Percentiles rank a stretch among this genome's conserved stretches.
These are phyloP conservation scores for Agaricus blazei DNA, from an alignment of 768 basidiomycete genomes.

Conservation along the genomic window DNA sequence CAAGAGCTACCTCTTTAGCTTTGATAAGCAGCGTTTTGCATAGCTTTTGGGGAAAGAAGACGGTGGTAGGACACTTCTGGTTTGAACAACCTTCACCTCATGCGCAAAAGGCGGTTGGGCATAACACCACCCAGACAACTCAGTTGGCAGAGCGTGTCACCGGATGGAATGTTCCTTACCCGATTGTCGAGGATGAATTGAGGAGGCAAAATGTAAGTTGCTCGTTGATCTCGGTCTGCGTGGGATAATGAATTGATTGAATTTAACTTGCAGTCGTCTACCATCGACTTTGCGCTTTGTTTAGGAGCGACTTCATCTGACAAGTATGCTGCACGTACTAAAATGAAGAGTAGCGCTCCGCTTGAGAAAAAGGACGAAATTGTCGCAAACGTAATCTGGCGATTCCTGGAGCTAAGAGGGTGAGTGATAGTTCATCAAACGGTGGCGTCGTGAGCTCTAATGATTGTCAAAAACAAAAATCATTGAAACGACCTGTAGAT, in stretches of 20 bases:
- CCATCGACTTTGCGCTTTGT: conserved; percentile 94
- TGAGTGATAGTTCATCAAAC: conserved; percentile 34
- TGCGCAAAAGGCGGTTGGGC: conserved; percentile 54
- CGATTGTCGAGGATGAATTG: conserved; percentile 88
- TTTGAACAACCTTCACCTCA: conserved; percentile 57
- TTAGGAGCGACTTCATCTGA: conserved; percentile 86
- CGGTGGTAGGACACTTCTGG: conserved; percentile 74
- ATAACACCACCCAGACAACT: conserved; percentile 73
- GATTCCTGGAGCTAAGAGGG: conserved; percentile 95
- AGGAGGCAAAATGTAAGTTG: conserved; percentile 89
- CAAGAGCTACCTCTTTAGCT: conserved; percentile 86
- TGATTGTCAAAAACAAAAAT: conserved; percentile 4
- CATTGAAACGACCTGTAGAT: conserved; percentile 41
- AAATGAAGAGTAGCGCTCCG: conserved; percentile 51
- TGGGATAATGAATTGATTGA: conserved; percentile 9
- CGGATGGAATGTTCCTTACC: conserved; percentile 85
- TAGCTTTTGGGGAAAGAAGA: conserved; percentile 73
- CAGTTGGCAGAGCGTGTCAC: conserved; percentile 84
- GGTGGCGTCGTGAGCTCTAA: not conserved
- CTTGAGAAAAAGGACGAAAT: conserved; percentile 98
- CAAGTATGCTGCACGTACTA: conserved; percentile 77
- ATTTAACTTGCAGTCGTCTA: conserved; percentile 66
- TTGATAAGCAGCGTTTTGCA: conserved; percentile 79
- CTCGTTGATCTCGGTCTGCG: conserved; percentile 13
- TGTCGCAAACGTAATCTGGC: conserved; percentile 97